These are phyloP conservation scores for Trichoderma sp. DNA, from an alignment of 2,329 filamentous ascomycete genomes.

Conservation along the genomic window DNA sequence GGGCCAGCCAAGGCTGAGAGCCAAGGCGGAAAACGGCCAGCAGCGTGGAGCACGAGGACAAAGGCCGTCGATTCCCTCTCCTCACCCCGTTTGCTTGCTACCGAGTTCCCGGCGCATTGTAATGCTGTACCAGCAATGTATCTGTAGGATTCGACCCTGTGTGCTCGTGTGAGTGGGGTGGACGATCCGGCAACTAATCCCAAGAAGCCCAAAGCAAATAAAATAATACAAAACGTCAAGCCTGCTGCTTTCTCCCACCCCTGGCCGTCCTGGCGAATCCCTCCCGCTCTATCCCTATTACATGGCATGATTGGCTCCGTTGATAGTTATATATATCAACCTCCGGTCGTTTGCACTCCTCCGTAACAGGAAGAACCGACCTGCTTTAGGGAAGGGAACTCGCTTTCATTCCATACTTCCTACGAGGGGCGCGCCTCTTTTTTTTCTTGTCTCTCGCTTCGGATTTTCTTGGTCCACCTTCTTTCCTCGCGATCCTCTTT, in stretches of 20 bases:
- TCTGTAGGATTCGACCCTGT: not conserved
- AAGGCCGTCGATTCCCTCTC: not conserved
- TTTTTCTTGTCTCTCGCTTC: conserved; percentile 1
- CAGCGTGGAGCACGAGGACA: not conserved
- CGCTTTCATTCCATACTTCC: conserved; percentile 5
- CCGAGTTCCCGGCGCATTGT: not conserved
- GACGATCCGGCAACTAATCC: conserved; percentile 15
- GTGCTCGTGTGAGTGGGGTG: conserved; percentile 7
- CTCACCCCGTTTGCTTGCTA: not conserved
- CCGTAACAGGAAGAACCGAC: conserved; percentile 9
- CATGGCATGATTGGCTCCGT: not conserved
- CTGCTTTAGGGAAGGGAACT: conserved; percentile 9
- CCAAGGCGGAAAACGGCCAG: not conserved
- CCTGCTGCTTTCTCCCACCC: conserved; percentile 1
- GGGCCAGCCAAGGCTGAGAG: not conserved
- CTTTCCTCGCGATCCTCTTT: not conserved
- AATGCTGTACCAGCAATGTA: not conserved
- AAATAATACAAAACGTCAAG: conserved; percentile 15
- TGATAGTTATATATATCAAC: conserved; percentile 14
- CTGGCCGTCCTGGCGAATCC: not conserved
- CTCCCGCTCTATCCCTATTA: not conserved
- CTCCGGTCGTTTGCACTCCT: not conserved
- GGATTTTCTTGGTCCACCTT: not conserved
- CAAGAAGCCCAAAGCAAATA: conserved; percentile 14
- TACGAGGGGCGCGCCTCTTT: conserved; percentile 10